Percentiles rank a stretch among this genome's conserved stretches.
phyloP scores from a whole-genome alignment of 2,329 filamentous ascomycete genomes.

The Fusarium sp. region DNA sequence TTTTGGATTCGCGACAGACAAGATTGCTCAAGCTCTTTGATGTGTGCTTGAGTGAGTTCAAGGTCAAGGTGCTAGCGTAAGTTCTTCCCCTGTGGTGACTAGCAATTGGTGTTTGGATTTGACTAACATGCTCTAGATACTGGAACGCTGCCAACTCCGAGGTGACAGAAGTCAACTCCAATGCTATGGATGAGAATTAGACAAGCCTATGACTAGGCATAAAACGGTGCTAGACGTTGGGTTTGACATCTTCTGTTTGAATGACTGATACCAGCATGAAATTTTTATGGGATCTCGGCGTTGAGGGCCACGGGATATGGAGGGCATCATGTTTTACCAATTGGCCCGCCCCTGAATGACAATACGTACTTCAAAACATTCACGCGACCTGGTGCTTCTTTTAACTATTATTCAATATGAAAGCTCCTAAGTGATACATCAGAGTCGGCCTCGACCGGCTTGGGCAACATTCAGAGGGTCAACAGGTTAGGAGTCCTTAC shows the following conservation, averaged over 20 bases:
- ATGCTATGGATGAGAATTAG: conserved; percentile 53
- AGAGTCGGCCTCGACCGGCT: conserved; percentile 34
- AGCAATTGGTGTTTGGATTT: neutral
- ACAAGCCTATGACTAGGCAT: conserved; percentile 12
- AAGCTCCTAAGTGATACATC: conserved; percentile 46
- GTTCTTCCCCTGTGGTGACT: conserved; percentile 45
- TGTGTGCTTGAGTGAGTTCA: conserved; percentile 90
- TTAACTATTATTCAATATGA: conserved; percentile 29
- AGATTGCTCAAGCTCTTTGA: conserved; percentile 94
- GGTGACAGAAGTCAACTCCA: conserved; percentile 66
- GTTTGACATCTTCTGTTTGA: conserved; percentile 47
- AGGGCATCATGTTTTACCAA: conserved; percentile 49
- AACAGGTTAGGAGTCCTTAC: conserved; percentile 60
- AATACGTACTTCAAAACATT: conserved; percentile 37
- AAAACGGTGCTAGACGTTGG: conserved; percentile 45
- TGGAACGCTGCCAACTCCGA: conserved; percentile 70
- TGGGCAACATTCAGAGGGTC: conserved; percentile 43
- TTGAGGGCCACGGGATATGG: conserved; percentile 50
- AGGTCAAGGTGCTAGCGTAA: conserved; percentile 80
- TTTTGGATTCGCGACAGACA: conserved; percentile 90
- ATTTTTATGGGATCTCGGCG: conserved; percentile 51
- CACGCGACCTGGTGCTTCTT: conserved; percentile 28
- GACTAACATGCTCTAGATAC: conserved; percentile 57
- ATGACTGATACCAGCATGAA: conserved; percentile 52
- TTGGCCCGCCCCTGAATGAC: conserved; percentile 45